Conservation (phyloP, 257 asterid species). For the Solanum boliviense region DNA sequence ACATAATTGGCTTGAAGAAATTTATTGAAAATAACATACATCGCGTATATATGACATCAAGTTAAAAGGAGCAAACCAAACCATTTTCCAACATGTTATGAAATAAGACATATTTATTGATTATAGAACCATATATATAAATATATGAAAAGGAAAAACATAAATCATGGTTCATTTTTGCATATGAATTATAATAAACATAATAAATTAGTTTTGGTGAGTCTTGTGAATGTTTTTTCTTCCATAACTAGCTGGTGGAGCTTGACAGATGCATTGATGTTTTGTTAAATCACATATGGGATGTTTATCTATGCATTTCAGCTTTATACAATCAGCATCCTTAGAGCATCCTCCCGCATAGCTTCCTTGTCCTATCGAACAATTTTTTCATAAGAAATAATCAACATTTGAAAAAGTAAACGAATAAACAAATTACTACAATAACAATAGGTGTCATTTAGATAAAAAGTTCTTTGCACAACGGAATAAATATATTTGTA, state of each 20-base stretch:
- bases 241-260: not conserved
- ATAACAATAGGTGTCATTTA: not conserved
- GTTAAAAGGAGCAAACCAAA: not conserved
- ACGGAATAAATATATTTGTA: too few relatives aligned
- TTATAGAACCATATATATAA: not conserved
- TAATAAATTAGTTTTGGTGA: not conserved
- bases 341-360: not conserved
- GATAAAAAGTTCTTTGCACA: not conserved
- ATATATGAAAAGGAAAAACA: not conserved
- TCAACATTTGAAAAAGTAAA: too few relatives aligned
- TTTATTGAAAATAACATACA: not conserved
- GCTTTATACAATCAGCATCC: not conserved
- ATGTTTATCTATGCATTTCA: not conserved
- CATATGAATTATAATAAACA: not conserved
- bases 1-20: not conserved
- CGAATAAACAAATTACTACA: not conserved
- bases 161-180: not conserved
- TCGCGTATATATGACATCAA: not conserved
- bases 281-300: not conserved
- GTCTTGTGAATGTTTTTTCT: not conserved
- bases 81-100: not conserved
- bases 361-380: not conserved
- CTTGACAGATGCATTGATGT: not conserved
- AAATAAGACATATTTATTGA: not conserved
- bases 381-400: not conserved